Evolutionary conservation across 108 stramenopile species (phyloP).

Genomic region (Discostella stelligeroides): DNA sequence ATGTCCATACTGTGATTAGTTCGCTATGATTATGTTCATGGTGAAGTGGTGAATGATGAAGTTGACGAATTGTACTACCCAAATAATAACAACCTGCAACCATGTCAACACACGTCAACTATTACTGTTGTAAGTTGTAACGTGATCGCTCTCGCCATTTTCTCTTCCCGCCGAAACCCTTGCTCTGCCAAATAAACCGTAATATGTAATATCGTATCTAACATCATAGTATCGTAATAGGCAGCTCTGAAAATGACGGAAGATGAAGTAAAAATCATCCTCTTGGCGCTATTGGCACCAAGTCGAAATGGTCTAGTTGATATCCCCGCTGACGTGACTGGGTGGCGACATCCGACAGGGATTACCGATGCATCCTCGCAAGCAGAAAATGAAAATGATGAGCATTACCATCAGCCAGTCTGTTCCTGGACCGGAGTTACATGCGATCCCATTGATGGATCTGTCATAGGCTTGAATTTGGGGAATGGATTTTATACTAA

Average conservation of each 20-base stretch:
- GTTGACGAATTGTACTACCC: too few relatives aligned
- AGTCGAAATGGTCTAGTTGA: conserved; percentile 20
- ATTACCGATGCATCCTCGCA: conserved; percentile 2
- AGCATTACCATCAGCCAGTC: conserved; percentile 20
- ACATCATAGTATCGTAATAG: too few relatives aligned
- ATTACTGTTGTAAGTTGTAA: too few relatives aligned
- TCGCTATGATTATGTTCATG: too few relatives aligned
- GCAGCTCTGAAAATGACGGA: conserved; percentile 15
- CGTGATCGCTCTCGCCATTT: too few relatives aligned
- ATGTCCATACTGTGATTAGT: too few relatives aligned
- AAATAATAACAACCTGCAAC: too few relatives aligned
- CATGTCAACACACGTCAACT: too few relatives aligned
- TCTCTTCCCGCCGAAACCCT: too few relatives aligned
- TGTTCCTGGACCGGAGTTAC: conserved; percentile 52
- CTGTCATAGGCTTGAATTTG: conserved; percentile 45
- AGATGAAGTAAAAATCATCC: conserved; percentile 32
- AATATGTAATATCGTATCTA: too few relatives aligned
- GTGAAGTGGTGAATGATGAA: too few relatives aligned
- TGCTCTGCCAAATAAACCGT: too few relatives aligned
- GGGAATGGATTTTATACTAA: conserved; percentile 28
- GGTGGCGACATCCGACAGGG: conserved; percentile 29
- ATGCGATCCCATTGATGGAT: conserved; percentile 48
- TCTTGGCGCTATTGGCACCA: conserved; percentile 31
- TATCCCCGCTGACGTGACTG: conserved; percentile 23
- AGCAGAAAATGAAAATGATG: background rate